These are phyloP conservation scores for Thielaviopsis euricoi DNA, from an alignment of 2,329 filamentous ascomycete genomes.

Conservation along the genomic window DNA sequence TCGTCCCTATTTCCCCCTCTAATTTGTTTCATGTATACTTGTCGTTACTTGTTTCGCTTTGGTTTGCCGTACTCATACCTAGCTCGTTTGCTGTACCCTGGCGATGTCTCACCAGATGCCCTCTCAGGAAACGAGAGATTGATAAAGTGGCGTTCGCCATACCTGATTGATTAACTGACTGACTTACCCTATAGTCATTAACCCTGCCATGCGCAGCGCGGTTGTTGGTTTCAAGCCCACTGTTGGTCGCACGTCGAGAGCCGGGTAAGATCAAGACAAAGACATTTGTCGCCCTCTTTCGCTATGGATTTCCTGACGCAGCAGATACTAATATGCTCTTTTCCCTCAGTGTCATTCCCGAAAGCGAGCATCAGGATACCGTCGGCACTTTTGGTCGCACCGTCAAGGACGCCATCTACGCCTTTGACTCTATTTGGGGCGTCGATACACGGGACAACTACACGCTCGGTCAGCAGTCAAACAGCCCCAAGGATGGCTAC, in stretches of 20 bases:
- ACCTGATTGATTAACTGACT: not conserved
- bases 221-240: conserved; percentile 64
- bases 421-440: conserved; percentile 52
- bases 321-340: not conserved
- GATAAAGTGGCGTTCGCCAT: not conserved
- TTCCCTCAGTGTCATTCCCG: conserved; percentile 37
- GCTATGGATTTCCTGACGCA: not conserved
- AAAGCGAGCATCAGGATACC: conserved; percentile 50
- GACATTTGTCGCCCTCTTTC: not conserved
- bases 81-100: not conserved
- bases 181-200: conserved; percentile 36
- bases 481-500: conserved; percentile 40
- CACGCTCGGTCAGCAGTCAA: conserved; percentile 38
- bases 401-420: conserved; percentile 50
- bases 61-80: too few relatives aligned
- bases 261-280: conserved; percentile 17
- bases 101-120: not conserved
- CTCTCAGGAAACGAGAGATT: not conserved
- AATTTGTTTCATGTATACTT: not conserved
- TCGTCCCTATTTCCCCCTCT: too few relatives aligned
- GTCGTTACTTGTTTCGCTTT: too few relatives aligned
- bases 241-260: conserved; percentile 52
- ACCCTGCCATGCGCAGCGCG: conserved; percentile 51
- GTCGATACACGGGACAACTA: conserved; percentile 48
- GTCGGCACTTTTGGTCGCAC: conserved; percentile 52